Conservation (phyloP, 805 yeast species). For the Ogataea nakhonphanomensis region DNA sequence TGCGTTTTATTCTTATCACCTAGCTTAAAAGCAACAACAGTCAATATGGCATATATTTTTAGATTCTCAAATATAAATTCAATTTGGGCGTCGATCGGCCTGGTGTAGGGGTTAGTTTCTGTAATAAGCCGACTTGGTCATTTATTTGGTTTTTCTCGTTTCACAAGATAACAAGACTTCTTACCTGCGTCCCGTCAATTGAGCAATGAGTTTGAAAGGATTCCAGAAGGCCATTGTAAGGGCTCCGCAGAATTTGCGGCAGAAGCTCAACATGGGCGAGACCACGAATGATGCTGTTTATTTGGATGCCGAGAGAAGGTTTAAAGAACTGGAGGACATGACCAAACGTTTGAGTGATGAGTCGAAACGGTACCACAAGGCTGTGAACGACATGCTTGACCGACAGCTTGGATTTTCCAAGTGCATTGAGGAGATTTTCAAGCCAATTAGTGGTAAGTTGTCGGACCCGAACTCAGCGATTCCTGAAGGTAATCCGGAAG, state of each 20-base stretch:
- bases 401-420: constrained; percentile 95
- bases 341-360: constrained; percentile 88
- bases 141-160: not conserved
- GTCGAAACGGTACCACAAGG: constrained; percentile 82
- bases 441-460: constrained; percentile 90
- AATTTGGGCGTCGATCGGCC: constrained; percentile 9
- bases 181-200: too few relatives aligned
- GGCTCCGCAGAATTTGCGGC: constrained; percentile 90
- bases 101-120: constrained; percentile 1
- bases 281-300: constrained; percentile 82
- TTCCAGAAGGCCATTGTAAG: constrained; percentile 73
- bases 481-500: constrained; percentile 95
- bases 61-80: constrained; percentile 1
- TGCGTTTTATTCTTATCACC: too few relatives aligned
- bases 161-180: not conserved
- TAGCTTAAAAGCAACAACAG: constrained; percentile 4
- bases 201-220: constrained; percentile 83
- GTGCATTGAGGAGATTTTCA: constrained; percentile 92
- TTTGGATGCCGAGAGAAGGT: constrained; percentile 93
- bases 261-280: constrained; percentile 86
- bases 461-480: constrained; percentile 83
- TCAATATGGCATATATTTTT: constrained; percentile 8
- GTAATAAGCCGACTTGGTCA: constrained; percentile 2
- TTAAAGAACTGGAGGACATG: constrained; percentile 85
- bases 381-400: constrained; percentile 89